These are phyloP conservation scores for Alternaria triticimaculans DNA, from an alignment of 2,329 filamentous ascomycete genomes.

Conservation along the genomic window DNA sequence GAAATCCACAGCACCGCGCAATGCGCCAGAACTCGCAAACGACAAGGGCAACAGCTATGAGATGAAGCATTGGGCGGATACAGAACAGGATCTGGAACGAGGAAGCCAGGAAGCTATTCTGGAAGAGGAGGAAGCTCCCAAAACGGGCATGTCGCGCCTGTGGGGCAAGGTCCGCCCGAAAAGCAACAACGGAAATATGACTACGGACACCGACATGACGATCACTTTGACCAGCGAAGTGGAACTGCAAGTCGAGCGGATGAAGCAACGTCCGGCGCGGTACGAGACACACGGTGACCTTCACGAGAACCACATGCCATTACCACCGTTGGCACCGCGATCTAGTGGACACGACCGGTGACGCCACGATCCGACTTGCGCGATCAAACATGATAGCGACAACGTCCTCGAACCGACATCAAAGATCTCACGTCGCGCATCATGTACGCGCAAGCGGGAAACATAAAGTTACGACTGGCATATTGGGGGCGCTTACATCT, in stretches of 20 bases:
- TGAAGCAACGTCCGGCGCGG: not conserved
- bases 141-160: conserved; percentile 6
- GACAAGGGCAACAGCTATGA: conserved; percentile 30
- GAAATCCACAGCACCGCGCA: conserved; percentile 17
- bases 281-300: not conserved
- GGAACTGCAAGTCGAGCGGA: conserved; percentile 20
- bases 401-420: not conserved
- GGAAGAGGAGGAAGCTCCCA: conserved; percentile 1
- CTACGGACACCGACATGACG: conserved; percentile 20
- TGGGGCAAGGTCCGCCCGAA: conserved; percentile 18
- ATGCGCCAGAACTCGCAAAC: conserved; percentile 16
- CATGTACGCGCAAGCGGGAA: not conserved
- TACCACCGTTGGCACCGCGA: not conserved
- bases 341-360: not conserved
- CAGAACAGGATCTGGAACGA: conserved; percentile 5
- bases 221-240: conserved; percentile 29
- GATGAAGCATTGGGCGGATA: conserved; percentile 31
- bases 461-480: not conserved
- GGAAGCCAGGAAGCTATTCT: conserved; percentile 13
- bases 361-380: not conserved
- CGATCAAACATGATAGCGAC: not conserved
- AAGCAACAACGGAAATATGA: not conserved
- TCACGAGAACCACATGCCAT: conserved; percentile 6
- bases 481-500: not conserved
- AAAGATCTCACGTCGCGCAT: not conserved